Percentiles rank a stretch among this genome's conserved stretches.
Evolutionary conservation across 352 stramenopile species (phyloP).

Genomic region (Pythium diclinum): DNA sequence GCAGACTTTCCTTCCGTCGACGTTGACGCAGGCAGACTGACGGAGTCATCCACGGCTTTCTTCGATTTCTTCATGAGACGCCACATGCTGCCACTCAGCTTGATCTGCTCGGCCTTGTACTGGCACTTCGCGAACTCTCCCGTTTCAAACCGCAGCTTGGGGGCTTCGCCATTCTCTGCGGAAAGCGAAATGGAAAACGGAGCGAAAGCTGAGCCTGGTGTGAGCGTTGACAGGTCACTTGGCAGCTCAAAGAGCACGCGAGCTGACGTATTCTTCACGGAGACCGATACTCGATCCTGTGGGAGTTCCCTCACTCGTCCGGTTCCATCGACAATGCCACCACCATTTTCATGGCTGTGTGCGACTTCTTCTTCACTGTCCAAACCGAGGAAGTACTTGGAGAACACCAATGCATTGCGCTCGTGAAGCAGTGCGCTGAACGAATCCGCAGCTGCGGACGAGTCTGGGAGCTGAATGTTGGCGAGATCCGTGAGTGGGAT

Average conservation of each 20-base stretch:
- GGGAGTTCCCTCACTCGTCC: slow-evolving; percentile 19
- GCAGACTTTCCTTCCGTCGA: neutral
- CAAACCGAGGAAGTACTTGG: slow-evolving; percentile 42
- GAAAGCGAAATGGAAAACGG: slow-evolving; percentile 53
- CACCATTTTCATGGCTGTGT: slow-evolving; percentile 5
- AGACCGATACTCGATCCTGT: slow-evolving; percentile 49
- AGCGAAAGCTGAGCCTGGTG: slow-evolving; percentile 39
- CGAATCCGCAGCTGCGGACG: slow-evolving; percentile 3
- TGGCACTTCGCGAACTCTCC: slow-evolving; percentile 69
- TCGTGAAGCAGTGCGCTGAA: slow-evolving; percentile 47
- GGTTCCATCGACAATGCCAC: neutral
- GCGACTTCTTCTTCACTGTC: slow-evolving; percentile 9
- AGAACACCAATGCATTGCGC: slow-evolving; percentile 54
- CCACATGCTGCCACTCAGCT: slow-evolving; percentile 46
- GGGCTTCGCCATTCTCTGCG: slow-evolving; percentile 40
- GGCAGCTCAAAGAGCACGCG: slow-evolving; percentile 69
- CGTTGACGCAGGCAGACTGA: neutral
- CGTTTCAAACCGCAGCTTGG: slow-evolving; percentile 52
- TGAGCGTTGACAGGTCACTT: slow-evolving; percentile 33
- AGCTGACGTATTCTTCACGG: slow-evolving; percentile 57
- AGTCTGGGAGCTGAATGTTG: slow-evolving; percentile 1
- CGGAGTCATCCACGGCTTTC: slow-evolving; percentile 23
- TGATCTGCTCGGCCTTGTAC: slow-evolving; percentile 56
- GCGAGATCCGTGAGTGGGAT: slow-evolving; percentile 58
- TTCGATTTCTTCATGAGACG: slow-evolving; percentile 42